Evolutionary conservation across 352 stramenopile genomes (phyloP), one percentile per base, ranked within the genome.

Genomic region (Globisporangium irregulare): DNA sequence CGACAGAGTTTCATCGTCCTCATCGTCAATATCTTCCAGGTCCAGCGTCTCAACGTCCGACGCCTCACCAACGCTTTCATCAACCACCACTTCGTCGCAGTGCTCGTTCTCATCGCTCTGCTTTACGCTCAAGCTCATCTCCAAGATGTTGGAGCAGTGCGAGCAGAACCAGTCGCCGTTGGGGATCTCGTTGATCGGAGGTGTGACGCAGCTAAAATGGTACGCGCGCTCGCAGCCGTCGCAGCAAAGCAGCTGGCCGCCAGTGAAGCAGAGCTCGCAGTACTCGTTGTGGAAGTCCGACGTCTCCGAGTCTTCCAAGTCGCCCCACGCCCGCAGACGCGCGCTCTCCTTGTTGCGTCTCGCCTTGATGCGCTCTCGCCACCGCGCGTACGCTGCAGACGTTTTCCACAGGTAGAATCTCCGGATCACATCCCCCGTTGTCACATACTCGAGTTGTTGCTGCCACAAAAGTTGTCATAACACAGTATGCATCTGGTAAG

Each of bases 391-490:
- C 38, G 73, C 71, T 20, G 74, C 68, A 32, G 80, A 80, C n/a
- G 75, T 75, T 58, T 93, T 93, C 82, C 82, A 93, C 43, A 78
- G 55, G 62, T 91, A 93, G 56, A 90, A 93, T 20, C 80, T 80
- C 32, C 74, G 76, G 10, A 93, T 74, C 15, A 91, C 70, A 34
- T 91, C 82, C 1, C 69, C 64, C 1, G 76, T 90, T 32, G 57
- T 59, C 27, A 77, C 59, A n/a, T 77, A 70, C 20, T 69, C 53
- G 22, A 89, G 69, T 27, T 80, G 62, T 80, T 83, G 78, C 84
- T 90, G 58, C 12, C 18, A 63, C 12, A 32, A 41, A 5, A 38
- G 6, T 8, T 24, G 38, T 43, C 15, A 43, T 43, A 6, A 43
- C 15, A 4, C 36, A 46, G 38, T 46, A 7, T 25, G 7, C 27